Evolutionary conservation across 1,284 basidiomycete species (phyloP), one percentile per base, ranked within the genome.

Genomic region (Ceratobasidium papillatum): DNA sequence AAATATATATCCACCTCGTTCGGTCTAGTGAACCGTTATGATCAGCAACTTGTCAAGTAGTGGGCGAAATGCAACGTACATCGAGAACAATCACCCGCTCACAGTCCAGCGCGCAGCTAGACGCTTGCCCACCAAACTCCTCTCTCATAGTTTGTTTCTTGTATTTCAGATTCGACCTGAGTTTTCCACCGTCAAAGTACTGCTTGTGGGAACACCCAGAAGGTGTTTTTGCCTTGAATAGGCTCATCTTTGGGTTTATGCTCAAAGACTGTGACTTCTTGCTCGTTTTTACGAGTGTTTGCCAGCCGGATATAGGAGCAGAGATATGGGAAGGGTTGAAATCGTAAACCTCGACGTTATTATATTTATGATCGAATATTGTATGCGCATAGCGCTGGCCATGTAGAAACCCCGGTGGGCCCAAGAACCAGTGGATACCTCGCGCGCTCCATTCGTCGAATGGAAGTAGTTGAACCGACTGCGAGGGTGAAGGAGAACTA

Each of bases 101-200:
- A 25, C 32, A 32, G 58, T 72, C 69, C 25, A 61, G 54, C 1
- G 69, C 56, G n/a, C 56, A 45, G 14, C 17, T 32, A 17, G 41
- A 58, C n/a, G 38, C 14, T 14, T 4, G n/a, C 14, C 47, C 41
- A 11, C 38, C 45, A 36, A 61, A 14, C 9, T 43, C 43, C 9
- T 41, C 69, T 51, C 45, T 49, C 43, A 72, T 61, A 17, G 56
- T 61, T 38, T 72, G 69, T 45, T 56, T 56, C n/a, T 72, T 72
- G 34, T 45, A 72, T 27, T 19, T 43, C 58, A 72, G 32, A 19
- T 45, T 72, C 3, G 69, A 61, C 22, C 38, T 51, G 19, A 72
- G 69, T n/a, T 61, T 38, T 19, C 17, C 69, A 17, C 32, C 7
- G 22, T 72, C 58, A 9, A 72, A n/a, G 25, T 72, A 72, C 14